These are phyloP conservation scores for Cinnamomum micranthum DNA, from an alignment of 164 flowering plant genomes.

Conservation along the genomic window DNA sequence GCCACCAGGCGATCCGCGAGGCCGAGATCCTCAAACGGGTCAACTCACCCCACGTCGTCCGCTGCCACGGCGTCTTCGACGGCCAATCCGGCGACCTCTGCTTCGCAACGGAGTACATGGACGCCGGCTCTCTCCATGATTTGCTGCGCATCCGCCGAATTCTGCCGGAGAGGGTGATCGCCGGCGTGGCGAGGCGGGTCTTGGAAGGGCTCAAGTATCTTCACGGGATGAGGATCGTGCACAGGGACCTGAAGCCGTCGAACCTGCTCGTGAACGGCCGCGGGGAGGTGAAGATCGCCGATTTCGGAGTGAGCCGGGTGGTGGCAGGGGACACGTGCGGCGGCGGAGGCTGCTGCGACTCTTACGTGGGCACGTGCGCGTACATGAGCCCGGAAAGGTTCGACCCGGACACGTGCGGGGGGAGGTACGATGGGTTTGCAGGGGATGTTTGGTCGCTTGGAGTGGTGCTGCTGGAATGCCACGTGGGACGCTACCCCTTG, in stretches of 20 bases:
- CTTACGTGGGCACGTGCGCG: constrained; percentile 42
- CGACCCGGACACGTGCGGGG: constrained; percentile 40
- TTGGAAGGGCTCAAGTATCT: constrained; percentile 44
- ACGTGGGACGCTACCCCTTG: constrained; percentile 35
- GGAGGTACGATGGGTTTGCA: constrained; percentile 32
- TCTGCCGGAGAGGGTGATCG: constrained; percentile 33
- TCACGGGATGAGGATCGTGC: constrained; percentile 43
- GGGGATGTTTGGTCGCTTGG: constrained; percentile 65
- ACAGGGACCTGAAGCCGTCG: constrained; percentile 60
- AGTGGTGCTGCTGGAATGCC: constrained; percentile 42
- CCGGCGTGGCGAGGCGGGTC: constrained; percentile 20
- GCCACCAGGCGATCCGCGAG: constrained; percentile 31
- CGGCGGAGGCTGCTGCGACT: constrained; percentile 11
- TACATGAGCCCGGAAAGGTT: constrained; percentile 71
- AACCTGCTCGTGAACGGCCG: constrained; percentile 39
- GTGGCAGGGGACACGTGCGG: constrained; percentile 6
- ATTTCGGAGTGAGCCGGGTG: constrained; percentile 47
- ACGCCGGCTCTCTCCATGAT: constrained; percentile 41
- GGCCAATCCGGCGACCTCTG: constrained; percentile 20
- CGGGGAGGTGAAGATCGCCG: constrained; percentile 55
- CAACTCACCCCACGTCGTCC: constrained; percentile 33
- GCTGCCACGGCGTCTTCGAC: constrained; percentile 38
- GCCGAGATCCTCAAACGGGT: constrained; percentile 41
- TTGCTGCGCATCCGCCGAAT: constrained; percentile 12
- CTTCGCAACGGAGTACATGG: constrained; percentile 58